Percentiles rank a stretch among this genome's conserved stretches.
These are phyloP conservation scores for Fomitopsis pinicola DNA, from an alignment of 1,284 basidiomycete genomes.

Conservation along the genomic window DNA sequence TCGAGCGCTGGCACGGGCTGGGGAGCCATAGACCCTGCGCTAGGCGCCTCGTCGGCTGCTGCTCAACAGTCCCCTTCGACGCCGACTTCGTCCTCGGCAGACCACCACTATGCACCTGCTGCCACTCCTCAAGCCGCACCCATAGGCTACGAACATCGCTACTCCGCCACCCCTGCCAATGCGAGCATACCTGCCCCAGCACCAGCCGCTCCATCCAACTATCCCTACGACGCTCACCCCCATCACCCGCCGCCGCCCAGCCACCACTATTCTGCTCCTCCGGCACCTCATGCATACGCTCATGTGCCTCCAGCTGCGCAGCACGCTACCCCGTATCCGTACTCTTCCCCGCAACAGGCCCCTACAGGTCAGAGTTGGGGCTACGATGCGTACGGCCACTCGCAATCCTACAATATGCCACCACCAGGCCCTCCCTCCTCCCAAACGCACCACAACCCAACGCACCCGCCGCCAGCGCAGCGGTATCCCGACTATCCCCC, in stretches of 20 bases:
- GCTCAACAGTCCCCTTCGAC: constrained; percentile 6
- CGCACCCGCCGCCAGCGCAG: constrained; percentile 15
- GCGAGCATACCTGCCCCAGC: constrained; percentile 13
- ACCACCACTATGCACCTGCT: constrained; percentile 9
- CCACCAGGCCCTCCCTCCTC: constrained; percentile 22
- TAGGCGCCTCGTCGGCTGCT: constrained; percentile 14
- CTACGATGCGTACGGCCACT: constrained; percentile 20
- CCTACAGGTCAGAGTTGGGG: constrained; percentile 12
- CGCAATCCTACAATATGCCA: constrained; percentile 20
- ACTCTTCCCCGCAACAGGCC: constrained; percentile 12
- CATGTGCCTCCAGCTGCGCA: constrained; percentile 24
- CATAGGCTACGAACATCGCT: constrained; percentile 24
- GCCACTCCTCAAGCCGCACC: constrained; percentile 16
- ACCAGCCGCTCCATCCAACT: constrained; percentile 7
- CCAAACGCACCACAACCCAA: constrained; percentile 23
- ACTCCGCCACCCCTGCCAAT: constrained; percentile 14
- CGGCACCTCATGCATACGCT: constrained; percentile 24
- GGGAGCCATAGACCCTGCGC: constrained; percentile 23
- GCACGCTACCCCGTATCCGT: constrained; percentile 15
- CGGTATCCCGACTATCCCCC: constrained; percentile 16
- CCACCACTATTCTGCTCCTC: constrained; percentile 18
- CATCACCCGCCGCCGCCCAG: constrained; percentile 16
- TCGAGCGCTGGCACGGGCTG: constrained; percentile 15
- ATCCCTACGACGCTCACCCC: constrained; percentile 23
- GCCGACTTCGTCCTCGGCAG: constrained; percentile 1